Evolutionary conservation across 2,329 filamentous ascomycete species (phyloP).

Genomic region (Verticillium albo-atrum): DNA sequence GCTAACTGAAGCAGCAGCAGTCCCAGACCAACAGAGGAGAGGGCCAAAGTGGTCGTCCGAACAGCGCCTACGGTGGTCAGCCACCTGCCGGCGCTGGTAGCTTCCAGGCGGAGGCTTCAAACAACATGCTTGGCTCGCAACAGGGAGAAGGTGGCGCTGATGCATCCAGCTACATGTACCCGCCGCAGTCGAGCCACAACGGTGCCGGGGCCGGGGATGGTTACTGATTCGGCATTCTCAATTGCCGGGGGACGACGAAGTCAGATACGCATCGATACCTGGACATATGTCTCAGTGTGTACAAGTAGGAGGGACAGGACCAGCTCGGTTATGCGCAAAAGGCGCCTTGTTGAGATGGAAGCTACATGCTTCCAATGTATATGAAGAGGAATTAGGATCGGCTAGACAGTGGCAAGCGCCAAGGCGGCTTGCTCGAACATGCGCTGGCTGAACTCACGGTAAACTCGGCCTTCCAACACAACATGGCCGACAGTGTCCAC

Average conservation of each 20-base stretch:
- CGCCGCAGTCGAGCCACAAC: conserved; percentile 52
- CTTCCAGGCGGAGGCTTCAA: conserved; percentile 35
- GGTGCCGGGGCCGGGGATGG: conserved; percentile 48
- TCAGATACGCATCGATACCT: not conserved
- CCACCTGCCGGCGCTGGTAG: conserved; percentile 38
- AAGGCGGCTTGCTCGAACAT: not conserved
- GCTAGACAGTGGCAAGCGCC: not conserved
- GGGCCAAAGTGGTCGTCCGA: conserved; percentile 43
- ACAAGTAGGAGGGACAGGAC: conserved; percentile 23
- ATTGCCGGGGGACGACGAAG: not conserved
- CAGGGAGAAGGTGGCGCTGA: conserved; percentile 38
- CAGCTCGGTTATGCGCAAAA: not conserved
- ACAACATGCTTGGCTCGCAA: conserved; percentile 30
- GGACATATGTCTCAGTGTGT: conserved; percentile 22
- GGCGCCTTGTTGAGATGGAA: not conserved
- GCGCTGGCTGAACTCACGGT: not conserved
- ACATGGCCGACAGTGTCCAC: no score
- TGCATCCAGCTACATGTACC: conserved; percentile 45
- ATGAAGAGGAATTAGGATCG: not conserved
- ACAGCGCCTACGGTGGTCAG: conserved; percentile 44
- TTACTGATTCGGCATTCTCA: conserved; percentile 29
- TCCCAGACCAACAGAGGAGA: conserved; percentile 65
- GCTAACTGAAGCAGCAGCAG: conserved; percentile 9
- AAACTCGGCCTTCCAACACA: no score
- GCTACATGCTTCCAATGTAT: not conserved